Evolutionary conservation across 108 stramenopile species (phyloP).

Genomic region (Aurantiochytrium sp.): DNA sequence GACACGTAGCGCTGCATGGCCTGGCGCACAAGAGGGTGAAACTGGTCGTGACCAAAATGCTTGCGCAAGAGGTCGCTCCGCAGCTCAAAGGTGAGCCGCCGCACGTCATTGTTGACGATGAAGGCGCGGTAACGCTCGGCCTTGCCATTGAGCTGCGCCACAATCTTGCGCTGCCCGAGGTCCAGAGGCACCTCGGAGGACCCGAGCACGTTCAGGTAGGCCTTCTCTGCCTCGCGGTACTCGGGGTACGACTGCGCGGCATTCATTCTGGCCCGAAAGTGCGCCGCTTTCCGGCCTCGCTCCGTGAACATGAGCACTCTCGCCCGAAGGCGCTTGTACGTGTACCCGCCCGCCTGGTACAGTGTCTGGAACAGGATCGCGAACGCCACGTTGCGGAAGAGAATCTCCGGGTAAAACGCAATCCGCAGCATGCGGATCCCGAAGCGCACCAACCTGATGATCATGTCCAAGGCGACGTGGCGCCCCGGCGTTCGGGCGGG

Average conservation of each 20-base stretch:
- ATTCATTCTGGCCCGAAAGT: conserved; percentile 62
- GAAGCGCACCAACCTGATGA: background rate
- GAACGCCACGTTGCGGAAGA: conserved; percentile 67
- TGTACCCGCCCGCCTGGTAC: background rate
- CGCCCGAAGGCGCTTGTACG: background rate
- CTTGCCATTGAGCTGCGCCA: conserved; percentile 69
- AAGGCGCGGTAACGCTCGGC: conserved; percentile 69
- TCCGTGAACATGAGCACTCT: background rate
- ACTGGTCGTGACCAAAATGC: conserved; percentile 30
- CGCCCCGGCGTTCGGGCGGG: background rate
- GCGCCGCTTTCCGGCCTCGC: conserved; percentile 65
- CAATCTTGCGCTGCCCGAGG: conserved; percentile 71
- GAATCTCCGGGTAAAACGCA: conserved; percentile 66
- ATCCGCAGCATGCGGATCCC: background rate
- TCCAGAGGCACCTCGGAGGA: conserved; percentile 73
- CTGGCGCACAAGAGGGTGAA: conserved; percentile 18
- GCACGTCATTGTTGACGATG: conserved; percentile 76
- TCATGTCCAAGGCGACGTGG: background rate
- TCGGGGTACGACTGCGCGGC: conserved; percentile 65
- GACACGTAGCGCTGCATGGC: background rate
- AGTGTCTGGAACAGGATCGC: conserved; percentile 69
- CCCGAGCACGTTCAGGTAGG: conserved; percentile 73
- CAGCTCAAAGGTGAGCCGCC: conserved; percentile 79
- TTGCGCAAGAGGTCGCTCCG: conserved; percentile 67
- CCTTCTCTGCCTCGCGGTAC: conserved; percentile 81